Base-by-base conservation (phyloP, 148 eudicot genomes). In the Vaccinium corymbosum region DNA sequence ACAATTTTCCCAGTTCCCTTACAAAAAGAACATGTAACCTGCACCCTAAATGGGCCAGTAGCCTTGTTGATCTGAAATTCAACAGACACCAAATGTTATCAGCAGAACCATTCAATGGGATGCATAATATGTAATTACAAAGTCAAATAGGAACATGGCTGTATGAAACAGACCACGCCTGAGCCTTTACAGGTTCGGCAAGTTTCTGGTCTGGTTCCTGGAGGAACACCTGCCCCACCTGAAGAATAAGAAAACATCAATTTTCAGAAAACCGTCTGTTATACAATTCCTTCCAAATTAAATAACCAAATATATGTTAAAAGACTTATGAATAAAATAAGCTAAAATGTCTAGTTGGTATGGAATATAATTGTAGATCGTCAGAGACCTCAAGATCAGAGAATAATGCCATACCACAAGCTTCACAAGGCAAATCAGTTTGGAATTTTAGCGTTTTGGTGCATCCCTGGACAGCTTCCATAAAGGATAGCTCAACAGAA, bases 381-480 rank as follows among this genome's bases (percentile, higher is more conserved):
- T 35, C 38, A 35, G 38, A 35, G 7, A 74, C 1, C 70, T 78
- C 42, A 72, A 38, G 32, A 15, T 13, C 32, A 80, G 38, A 76
- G 74, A 38, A 79, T 11, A 66, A 48, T 56, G 78, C 32, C 88
- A 85, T 94, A 97, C 99, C 97, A 90, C 99, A 97, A 82, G 95
- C 87, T 84, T 90, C 91, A 81, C 99, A 94, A 80, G 92, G 92
- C 89, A 94, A 82, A 77, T 93, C 93, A 56, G 98, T 90, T 81
- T 87, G 89, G 86, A 91, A 90, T 62, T 91, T 83, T 49, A 97
- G 75, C 83, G 91, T 92, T 90, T 91, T 97, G 59, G 90, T 85
- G 87, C 99, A 97, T 73, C 99, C 99, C 85, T 93, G 95, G 79
- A 97, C 98, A 88, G 99, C 99, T 92, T 97, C 99, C 99, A 94